Conservation (phyloP, 2,329 filamentous ascomycete genomes). For the Apiospora sp. region DNA sequence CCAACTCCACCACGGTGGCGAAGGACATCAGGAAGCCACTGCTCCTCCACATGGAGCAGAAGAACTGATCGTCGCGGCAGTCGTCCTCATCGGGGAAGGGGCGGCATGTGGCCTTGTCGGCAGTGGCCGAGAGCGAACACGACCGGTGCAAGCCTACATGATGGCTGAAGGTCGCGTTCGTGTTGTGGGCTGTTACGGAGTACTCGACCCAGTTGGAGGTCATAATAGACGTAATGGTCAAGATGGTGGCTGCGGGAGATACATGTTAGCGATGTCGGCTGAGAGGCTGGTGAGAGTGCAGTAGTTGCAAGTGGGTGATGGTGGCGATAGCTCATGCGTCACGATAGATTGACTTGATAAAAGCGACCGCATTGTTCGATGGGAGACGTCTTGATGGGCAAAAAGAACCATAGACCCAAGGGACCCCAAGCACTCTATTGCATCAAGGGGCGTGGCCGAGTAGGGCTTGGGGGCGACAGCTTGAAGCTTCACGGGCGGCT, state of each 20-base stretch:
- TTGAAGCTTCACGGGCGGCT: slow-evolving; percentile 27
- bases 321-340: background rate
- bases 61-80: slow-evolving; percentile 74
- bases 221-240: slow-evolving; percentile 75
- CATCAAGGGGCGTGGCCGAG: background rate
- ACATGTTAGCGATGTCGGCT: slow-evolving; percentile 41
- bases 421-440: background rate
- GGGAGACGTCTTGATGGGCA: background rate
- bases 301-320: background rate
- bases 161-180: slow-evolving; percentile 58
- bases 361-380: background rate
- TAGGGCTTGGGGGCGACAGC: slow-evolving; percentile 22
- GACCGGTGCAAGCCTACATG: slow-evolving; percentile 81
- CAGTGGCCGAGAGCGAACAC: slow-evolving; percentile 67
- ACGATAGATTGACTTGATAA: background rate
- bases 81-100: slow-evolving; percentile 73
- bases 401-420: background rate
- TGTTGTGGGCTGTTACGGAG: slow-evolving; percentile 56
- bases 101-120: slow-evolving; percentile 68
- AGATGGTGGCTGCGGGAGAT: slow-evolving; percentile 64
- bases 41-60: slow-evolving; percentile 92
- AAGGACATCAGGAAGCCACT: slow-evolving; percentile 90
- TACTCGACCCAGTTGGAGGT: slow-evolving; percentile 77
- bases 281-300: background rate
- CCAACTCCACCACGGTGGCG: slow-evolving; percentile 81